Base-by-base conservation (phyloP, 1,284 basidiomycete species). In the Singerocomus inundabilis region DNA sequence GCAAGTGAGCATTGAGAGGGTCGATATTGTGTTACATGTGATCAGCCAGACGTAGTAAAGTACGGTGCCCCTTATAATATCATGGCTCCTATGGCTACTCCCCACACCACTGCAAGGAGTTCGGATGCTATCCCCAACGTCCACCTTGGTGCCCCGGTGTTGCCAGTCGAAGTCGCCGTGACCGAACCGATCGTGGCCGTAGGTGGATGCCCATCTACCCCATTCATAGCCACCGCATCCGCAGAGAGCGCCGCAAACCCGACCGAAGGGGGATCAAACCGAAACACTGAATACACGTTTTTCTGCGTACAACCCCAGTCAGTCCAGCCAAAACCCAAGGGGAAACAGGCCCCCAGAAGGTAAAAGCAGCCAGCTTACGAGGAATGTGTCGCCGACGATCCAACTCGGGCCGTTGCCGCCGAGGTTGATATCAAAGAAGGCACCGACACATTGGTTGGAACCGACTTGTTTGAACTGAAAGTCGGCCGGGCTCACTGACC, bases 241-340 rank as follows among this genome's bases (percentile, higher is more conserved):
- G 45, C 49, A 0, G 72, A 74, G 5, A 75, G 67, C 5, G 55
- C 54, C 2, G 80, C 81, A 51, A 82, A 81, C 0, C 81, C 80
- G 30, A 82, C 70, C 0, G 78, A 68, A 1, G 78, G 59, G 0
- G 79, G 78, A 57, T 12, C 77, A 48, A 71, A 75, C 26, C 73
- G 66, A 64, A 74, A 82, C 1, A 80, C 75, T 1, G 77, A 75
- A 62, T 84, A 83, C 4, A 79, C 75, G 57, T 81, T 81, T 68
- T 82, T 85, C 64, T 73, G 52, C 24, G 26, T 12, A 21, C 21
- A 21, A 21, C 21, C 21, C 21, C 21, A 21, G 21, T 21, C 21
- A 21, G 21, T 21, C 21, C 21, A 21, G 21, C 21, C 21, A 21
- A 21, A 21, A 21, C 21, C 21, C 21, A 21, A 21, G 21, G 21